Conservation (phyloP, 768 basidiomycete species). For the Amanita phalloides region DNA sequence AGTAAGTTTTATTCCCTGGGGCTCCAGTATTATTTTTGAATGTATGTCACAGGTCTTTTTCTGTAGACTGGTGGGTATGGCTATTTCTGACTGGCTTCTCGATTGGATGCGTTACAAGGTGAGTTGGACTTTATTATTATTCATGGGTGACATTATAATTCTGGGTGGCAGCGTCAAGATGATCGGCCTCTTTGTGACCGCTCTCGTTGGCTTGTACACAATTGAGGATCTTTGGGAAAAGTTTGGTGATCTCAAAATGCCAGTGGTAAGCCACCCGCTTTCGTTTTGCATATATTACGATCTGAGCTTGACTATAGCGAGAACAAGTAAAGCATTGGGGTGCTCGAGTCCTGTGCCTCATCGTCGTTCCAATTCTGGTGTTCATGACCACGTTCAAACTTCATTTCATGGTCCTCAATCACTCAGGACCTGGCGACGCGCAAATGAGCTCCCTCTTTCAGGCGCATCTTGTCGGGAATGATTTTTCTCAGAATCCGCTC, state of each 20-base stretch:
- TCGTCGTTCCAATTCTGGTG: conserved; percentile 82
- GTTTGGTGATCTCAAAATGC: conserved; percentile 91
- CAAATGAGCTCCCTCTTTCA: conserved; percentile 99
- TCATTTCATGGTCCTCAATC: conserved; percentile 90
- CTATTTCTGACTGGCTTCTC: conserved; percentile 86
- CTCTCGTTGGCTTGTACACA: conserved; percentile 91
- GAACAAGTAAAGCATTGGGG: conserved; percentile 88
- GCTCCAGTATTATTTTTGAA: conserved; percentile 3
- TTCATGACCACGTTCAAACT: conserved; percentile 95
- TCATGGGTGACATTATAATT: background rate
- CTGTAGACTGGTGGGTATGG: conserved; percentile 98
- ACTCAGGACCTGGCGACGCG: conserved; percentile 92
- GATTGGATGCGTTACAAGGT: conserved; percentile 94
- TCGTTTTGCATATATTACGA: background rate
- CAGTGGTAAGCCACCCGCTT: conserved; percentile 45
- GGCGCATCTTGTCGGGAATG: conserved; percentile 89
- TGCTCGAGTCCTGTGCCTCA: conserved; percentile 77
- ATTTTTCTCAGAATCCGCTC: conserved; percentile 84
- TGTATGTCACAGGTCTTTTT: conserved; percentile 61
- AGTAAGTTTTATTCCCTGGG: conserved; percentile 38
- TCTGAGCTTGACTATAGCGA: conserved; percentile 32
- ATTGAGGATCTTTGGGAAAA: conserved; percentile 98
- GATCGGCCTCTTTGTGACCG: conserved; percentile 92
- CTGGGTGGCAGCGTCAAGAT: conserved; percentile 67
- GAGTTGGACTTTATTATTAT: conserved; percentile 4